Percentiles rank a stretch among this genome's conserved stretches.
phyloP scores from a whole-genome alignment of 129 eudicot species.

The Escallonia rubra region DNA sequence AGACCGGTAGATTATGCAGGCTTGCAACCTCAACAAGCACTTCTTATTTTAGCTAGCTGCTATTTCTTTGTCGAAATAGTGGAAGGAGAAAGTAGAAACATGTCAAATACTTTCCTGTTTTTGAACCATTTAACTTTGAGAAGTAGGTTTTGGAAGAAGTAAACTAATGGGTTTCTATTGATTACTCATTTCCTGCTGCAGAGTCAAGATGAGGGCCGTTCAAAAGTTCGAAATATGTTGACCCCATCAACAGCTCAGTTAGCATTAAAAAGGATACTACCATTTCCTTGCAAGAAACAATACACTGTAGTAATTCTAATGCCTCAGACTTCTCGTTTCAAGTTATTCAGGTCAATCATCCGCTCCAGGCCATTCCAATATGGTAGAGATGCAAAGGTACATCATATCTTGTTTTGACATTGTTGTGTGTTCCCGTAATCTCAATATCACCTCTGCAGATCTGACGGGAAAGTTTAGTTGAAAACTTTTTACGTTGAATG shows the following conservation, averaged over 20 bases:
- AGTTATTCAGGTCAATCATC: conserved; percentile 38
- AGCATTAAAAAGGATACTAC: conserved; percentile 71
- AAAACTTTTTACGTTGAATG: too few species aligned
- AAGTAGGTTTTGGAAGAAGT: background rate
- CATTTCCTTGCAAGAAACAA: conserved; percentile 88
- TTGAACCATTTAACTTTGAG: background rate
- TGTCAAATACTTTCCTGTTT: background rate
- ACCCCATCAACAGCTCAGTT: conserved; percentile 66
- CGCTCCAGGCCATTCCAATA: conserved; percentile 10
- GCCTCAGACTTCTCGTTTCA: conserved; percentile 60
- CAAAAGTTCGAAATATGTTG: conserved; percentile 53
- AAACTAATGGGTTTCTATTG: too few species aligned
- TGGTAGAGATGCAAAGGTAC: conserved; percentile 62
- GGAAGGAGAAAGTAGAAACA: background rate
- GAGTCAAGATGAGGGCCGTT: conserved; percentile 75
- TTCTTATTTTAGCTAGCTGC: conserved; percentile 8
- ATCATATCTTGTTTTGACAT: conserved; percentile 7
- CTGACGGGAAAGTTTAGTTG: too few species aligned
- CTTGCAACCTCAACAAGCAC: background rate
- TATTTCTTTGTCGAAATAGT: too few species aligned
- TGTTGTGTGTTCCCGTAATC: background rate
- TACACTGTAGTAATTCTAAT: conserved; percentile 76
- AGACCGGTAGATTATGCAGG: background rate
- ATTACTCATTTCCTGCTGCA: conserved; percentile 25
- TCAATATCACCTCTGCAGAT: background rate